These are phyloP conservation scores for Madurella fahalii DNA, from an alignment of 2,329 filamentous ascomycete genomes.

Conservation along the genomic window DNA sequence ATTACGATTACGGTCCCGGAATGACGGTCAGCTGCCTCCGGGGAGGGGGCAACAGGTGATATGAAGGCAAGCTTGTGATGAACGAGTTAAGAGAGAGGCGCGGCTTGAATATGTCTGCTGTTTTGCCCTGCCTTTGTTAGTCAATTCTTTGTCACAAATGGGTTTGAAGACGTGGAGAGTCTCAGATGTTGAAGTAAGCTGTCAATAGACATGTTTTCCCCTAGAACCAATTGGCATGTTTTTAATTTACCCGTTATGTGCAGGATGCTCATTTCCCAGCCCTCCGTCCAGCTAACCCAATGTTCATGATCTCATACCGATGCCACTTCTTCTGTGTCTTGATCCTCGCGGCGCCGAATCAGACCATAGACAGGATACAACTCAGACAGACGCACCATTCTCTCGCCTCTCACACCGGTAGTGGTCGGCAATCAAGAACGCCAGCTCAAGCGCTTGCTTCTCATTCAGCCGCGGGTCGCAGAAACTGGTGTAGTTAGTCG, in stretches of 20 bases:
- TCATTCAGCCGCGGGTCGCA: conserved; percentile 95
- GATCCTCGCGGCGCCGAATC: no score
- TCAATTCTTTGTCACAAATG: background rate
- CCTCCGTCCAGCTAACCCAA: background rate
- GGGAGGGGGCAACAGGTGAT: background rate
- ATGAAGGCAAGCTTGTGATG: background rate
- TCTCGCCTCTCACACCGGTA: conserved; percentile 44
- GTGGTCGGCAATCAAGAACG: conserved; percentile 87
- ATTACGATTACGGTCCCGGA: conserved; percentile 35
- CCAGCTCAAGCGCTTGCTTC: conserved; percentile 93
- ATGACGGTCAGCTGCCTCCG: background rate
- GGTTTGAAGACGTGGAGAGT: background rate
- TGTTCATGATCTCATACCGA: background rate
- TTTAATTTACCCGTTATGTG: background rate
- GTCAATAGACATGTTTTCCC: background rate
- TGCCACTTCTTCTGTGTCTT: background rate
- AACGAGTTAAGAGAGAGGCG: background rate
- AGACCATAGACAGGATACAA: background rate
- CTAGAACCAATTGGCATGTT: background rate
- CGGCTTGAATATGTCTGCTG: background rate
- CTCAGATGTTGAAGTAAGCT: background rate
- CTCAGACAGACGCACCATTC: background rate
- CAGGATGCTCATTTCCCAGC: background rate
- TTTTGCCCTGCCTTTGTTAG: background rate
- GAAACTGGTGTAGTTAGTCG: conserved; percentile 89